These are phyloP conservation scores for Aspergillus candidus DNA, from an alignment of 2,329 filamentous ascomycete species.

Conservation along the genomic window DNA sequence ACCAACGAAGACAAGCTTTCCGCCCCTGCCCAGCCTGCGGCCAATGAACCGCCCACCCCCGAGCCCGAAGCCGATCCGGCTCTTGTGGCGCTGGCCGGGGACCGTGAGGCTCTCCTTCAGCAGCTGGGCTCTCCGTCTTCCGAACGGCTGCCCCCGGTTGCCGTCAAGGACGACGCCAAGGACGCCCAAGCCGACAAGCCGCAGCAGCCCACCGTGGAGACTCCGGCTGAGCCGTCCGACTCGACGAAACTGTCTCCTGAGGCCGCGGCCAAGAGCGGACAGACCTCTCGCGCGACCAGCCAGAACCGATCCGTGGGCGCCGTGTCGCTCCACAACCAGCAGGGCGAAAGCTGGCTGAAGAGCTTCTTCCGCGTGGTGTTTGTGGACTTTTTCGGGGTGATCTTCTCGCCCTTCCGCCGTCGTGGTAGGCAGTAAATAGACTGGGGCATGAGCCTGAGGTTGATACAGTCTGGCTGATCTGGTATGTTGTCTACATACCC, in stretches of 20 bases:
- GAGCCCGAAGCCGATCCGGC: constrained; percentile 28
- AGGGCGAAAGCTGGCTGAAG: constrained; percentile 35
- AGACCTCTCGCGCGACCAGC: constrained; percentile 27
- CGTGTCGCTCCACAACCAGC: constrained; percentile 33
- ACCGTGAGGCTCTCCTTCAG: constrained; percentile 28
- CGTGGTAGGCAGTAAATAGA: constrained; percentile 10
- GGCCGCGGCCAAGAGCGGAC: constrained; percentile 14
- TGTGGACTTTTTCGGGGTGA: constrained; percentile 34
- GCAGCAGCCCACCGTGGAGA: constrained; percentile 6
- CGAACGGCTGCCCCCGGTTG: constrained; percentile 42
- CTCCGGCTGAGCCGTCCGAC: constrained; percentile 3
- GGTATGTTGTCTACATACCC: too few species aligned
- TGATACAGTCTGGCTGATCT: too few species aligned
- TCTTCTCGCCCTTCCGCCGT: constrained; percentile 37
- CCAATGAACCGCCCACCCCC: constrained; percentile 19
- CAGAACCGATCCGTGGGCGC: constrained; percentile 36
- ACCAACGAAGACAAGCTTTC: constrained; percentile 7
- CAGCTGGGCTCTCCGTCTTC: constrained; percentile 28
- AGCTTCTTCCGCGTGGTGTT: constrained; percentile 37
- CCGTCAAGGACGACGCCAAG: constrained; percentile 47
- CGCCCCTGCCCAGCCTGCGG: constrained; percentile 9
- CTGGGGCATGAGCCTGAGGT: too few species aligned
- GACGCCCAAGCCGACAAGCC: constrained; percentile 9
- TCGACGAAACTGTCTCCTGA: constrained; percentile 10
- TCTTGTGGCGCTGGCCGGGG: constrained; percentile 26